phyloP scores from a whole-genome alignment of 1,284 basidiomycete species.

The Rhodotorula glutinis region DNA sequence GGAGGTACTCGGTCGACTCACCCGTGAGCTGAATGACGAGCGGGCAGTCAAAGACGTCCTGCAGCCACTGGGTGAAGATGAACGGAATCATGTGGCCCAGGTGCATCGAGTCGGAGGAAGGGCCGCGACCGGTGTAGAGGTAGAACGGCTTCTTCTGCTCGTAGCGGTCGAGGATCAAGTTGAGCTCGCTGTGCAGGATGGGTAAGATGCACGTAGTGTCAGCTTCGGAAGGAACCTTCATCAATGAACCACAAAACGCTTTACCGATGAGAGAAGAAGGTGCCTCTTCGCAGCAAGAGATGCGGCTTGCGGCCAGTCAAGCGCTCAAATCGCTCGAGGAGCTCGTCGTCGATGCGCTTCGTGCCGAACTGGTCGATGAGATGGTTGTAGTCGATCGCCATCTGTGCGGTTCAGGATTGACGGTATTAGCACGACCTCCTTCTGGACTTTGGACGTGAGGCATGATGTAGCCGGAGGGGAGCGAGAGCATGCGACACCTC shows the following conservation, averaged over 20 bases:
- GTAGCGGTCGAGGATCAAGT: conserved; percentile 89
- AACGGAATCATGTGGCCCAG: conserved; percentile 97
- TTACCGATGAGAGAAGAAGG: conserved; percentile 97
- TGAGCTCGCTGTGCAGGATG: conserved; percentile 67
- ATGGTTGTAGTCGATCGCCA: conserved; percentile 83
- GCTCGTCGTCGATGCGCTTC: conserved; percentile 66
- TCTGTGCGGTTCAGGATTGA: conserved; percentile 42
- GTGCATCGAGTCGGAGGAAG: conserved; percentile 96
- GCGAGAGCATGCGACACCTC: conserved; percentile 13
- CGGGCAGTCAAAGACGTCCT: conserved; percentile 92
- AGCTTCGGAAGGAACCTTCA: background rate
- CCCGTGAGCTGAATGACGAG: conserved; percentile 93
- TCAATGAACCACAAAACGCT: conserved; percentile 40
- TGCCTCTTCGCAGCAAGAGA: conserved; percentile 80
- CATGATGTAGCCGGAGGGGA: background rate
- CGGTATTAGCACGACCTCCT: too few species aligned
- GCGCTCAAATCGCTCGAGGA: conserved; percentile 85
- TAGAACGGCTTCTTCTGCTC: conserved; percentile 98
- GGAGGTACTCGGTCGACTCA: conserved; percentile 46
- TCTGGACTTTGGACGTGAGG: too few species aligned
- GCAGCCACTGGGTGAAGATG: conserved; percentile 88
- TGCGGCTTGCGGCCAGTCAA: conserved; percentile 91
- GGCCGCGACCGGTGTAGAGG: conserved; percentile 95
- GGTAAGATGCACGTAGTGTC: background rate
- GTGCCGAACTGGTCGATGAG: conserved; percentile 93